Conservation (phyloP, 2,329 filamentous ascomycete species). For the Lachnum nothofagi region DNA sequence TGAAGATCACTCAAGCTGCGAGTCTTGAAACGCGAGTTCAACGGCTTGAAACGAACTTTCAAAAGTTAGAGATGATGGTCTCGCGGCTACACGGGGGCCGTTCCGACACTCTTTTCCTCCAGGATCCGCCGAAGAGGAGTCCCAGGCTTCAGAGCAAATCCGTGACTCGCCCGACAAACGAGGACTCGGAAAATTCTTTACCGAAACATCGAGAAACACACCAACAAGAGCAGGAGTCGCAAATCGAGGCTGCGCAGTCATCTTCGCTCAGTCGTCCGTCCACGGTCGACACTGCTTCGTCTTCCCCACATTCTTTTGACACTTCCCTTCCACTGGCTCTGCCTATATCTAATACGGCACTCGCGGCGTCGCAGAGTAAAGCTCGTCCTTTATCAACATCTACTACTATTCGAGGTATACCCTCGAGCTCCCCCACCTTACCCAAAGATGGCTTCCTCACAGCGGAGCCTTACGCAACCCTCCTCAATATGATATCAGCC, state of each 20-base stretch:
- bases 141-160: constrained; percentile 17
- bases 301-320: constrained; percentile 24
- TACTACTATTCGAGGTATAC: constrained; percentile 28
- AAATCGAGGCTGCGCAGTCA: constrained; percentile 17
- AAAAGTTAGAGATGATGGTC: constrained; percentile 43
- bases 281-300: constrained; percentile 24
- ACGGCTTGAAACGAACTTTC: constrained; percentile 47
- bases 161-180: constrained; percentile 19
- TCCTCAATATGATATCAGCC: constrained; percentile 49
- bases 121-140: constrained; percentile 22
- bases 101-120: constrained; percentile 19
- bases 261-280: constrained; percentile 27
- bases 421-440: constrained; percentile 26
- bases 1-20: constrained; percentile 54
- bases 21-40: constrained; percentile 50
- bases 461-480: constrained; percentile 45
- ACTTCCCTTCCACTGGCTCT: constrained; percentile 11
- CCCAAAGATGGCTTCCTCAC: constrained; percentile 27
- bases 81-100: constrained; percentile 13
- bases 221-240: constrained; percentile 10
- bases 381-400: constrained; percentile 30
- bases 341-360: constrained; percentile 6
- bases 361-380: constrained; percentile 9
- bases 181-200: constrained; percentile 25
- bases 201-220: constrained; percentile 20